Conservation (phyloP, 257 asterid genomes). For the Schizonepeta tenuifolia region DNA sequence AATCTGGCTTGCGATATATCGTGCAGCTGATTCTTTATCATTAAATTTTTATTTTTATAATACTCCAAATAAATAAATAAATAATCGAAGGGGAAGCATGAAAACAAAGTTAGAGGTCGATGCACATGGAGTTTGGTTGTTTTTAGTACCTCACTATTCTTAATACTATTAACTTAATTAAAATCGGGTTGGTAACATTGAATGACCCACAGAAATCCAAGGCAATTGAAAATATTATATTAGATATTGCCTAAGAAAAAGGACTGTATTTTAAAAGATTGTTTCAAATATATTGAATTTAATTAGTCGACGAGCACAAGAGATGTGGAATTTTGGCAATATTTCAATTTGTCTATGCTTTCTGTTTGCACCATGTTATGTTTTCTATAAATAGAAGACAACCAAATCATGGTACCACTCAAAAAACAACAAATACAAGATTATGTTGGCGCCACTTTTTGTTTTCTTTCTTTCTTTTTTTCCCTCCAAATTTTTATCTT, state of each 20-base stretch:
- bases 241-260: neutral
- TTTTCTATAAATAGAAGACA: neutral
- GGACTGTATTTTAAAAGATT: neutral
- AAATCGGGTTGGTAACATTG: conserved; percentile 6
- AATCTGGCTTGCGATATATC: neutral
- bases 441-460: neutral
- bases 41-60: neutral
- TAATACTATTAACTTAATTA: neutral
- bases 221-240: neutral
- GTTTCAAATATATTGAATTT: conserved; percentile 7
- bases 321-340: neutral
- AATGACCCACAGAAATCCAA: neutral
- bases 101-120: neutral
- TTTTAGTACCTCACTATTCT: neutral
- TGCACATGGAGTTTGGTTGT: conserved; percentile 2
- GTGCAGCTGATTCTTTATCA: neutral
- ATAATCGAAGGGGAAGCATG: neutral
- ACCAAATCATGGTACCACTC: neutral
- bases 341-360: neutral
- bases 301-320: neutral
- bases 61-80: neutral
- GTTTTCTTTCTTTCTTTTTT: too few species aligned
- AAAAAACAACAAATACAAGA: conserved; percentile 6
- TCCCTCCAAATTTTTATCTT: too few species aligned
- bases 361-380: neutral